Percentiles rank a stretch among this genome's conserved stretches.
Conservation (phyloP, 768 basidiomycete genomes). For the Xerocomus potaroensis region DNA sequence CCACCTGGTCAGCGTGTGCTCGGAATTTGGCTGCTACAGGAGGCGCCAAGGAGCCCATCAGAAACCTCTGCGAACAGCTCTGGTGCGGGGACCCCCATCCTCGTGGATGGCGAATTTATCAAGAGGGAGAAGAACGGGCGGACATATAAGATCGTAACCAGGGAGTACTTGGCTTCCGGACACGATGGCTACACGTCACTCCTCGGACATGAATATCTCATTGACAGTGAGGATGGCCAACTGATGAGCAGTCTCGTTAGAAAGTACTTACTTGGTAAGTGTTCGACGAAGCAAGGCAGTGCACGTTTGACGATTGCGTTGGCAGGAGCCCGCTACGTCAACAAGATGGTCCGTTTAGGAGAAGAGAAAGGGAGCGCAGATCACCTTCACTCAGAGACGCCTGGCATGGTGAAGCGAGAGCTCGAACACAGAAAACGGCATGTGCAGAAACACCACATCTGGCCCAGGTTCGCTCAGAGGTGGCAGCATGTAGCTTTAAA, state of each 20-base stretch:
- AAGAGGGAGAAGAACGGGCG: conserved; percentile 47
- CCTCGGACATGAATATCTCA: conserved; percentile 58
- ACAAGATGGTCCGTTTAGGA: conserved; percentile 47
- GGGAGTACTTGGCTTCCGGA: conserved; percentile 80
- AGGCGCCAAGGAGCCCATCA: conserved; percentile 21
- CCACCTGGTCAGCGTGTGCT: conserved; percentile 69
- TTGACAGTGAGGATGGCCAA: conserved; percentile 82
- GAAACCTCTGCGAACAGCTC: conserved; percentile 18
- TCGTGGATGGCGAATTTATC: conserved; percentile 52
- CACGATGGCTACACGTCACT: conserved; percentile 79
- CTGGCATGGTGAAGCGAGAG: conserved; percentile 45
- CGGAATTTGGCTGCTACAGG: conserved; percentile 60
- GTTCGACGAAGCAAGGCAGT: neutral
- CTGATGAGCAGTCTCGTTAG: conserved; percentile 76
- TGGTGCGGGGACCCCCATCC: conserved; percentile 26
- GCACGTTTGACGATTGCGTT: conserved; percentile 9
- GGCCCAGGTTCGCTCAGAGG: conserved; percentile 32
- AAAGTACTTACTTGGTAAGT: conserved; percentile 75
- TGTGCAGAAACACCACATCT: conserved; percentile 15
- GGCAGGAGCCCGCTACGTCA: conserved; percentile 70
- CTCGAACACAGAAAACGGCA: conserved; percentile 35
- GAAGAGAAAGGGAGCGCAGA: conserved; percentile 26
- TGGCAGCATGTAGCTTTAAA: conserved; percentile 47
- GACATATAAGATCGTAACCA: conserved; percentile 77
- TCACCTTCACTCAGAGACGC: conserved; percentile 42